Base-by-base conservation (phyloP, 2,329 filamentous ascomycete genomes). In the Talaromyces sp. region DNA sequence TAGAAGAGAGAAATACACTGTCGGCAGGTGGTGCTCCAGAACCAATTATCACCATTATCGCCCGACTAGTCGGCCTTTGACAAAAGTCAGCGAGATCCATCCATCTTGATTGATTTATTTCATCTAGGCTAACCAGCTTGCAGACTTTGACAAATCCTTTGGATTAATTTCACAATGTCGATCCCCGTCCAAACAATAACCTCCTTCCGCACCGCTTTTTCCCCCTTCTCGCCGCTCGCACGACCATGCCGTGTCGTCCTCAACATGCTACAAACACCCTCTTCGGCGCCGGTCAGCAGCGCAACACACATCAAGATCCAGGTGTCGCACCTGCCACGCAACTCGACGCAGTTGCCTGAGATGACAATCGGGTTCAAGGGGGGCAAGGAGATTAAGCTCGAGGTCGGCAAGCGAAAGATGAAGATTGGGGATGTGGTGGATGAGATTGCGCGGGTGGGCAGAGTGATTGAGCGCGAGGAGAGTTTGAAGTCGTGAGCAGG, bases 331-430 rank as follows among this genome's bases (percentile, higher is more conserved):
- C 81, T 98, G 58, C 87, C 91, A 59, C 85, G 89, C 66, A 74
- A 81, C 58, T 90, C 89, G 60, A 85, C 83, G 59, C 87, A 91
- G 69, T 82, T 87, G 33, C 89, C 89, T 61, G 83, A 84, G 53
- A 78, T 99, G 61, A 82, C 81, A 47, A 79, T 99, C 68, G 96
- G 93, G 70, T 98, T 98, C 78, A 97, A 96, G 83, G 95, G 97
- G 73, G 95, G 95, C 69, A 96, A 94, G 79, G 89, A 96, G 71
- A 86, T 98, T 80, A 86, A 87, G 36, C 84, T 98, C 44, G 88
- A 96, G 73, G 84, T 91, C 67, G 87, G 91, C 68, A 89, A 89
- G 75, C 82, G 90, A 69, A 89, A 88, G 72, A 81, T 93, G 78
- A 89, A 88, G 68, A 93, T 98, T 73, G 90, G 91, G 73, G 90